Evolutionary conservation across 176 grass and related monocot species (phyloP).

Genomic region (Luzula sylvatica): DNA sequence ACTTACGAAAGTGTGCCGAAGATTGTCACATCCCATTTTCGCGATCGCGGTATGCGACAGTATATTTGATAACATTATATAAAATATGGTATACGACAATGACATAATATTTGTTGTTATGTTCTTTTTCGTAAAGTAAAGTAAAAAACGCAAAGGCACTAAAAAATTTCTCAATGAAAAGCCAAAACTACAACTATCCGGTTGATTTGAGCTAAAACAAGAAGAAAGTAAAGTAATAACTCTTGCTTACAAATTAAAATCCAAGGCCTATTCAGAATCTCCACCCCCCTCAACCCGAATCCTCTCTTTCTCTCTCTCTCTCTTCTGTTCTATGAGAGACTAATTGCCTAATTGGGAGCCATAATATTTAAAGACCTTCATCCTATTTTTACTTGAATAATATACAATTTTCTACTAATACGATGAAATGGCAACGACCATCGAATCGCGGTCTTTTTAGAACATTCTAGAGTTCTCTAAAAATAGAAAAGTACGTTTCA

Average conservation of each 20-base stretch:
- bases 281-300: too few relatives aligned
- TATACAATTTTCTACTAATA: conserved; percentile 10
- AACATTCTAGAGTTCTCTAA: conserved; percentile 21
- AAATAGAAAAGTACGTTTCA: too few relatives aligned
- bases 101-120: too few relatives aligned
- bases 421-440: background rate
- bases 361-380: conserved; percentile 1
- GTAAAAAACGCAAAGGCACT: background rate
- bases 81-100: too few relatives aligned
- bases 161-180: background rate
- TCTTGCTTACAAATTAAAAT: conserved; percentile 22
- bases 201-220: conserved; percentile 14
- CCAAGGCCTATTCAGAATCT: background rate
- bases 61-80: too few relatives aligned
- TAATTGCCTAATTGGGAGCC: conserved; percentile 5
- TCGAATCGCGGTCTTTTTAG: too few relatives aligned
- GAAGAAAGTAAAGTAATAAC: background rate
- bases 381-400: background rate
- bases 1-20: too few relatives aligned
- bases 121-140: background rate
- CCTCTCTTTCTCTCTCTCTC: conserved; percentile 12
- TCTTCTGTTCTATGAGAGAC: conserved; percentile 4
- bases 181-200: background rate
- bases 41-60: too few relatives aligned
- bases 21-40: too few relatives aligned